phyloP scores from a whole-genome alignment of 257 asterid genomes.

The Nicotiana otophora region DNA sequence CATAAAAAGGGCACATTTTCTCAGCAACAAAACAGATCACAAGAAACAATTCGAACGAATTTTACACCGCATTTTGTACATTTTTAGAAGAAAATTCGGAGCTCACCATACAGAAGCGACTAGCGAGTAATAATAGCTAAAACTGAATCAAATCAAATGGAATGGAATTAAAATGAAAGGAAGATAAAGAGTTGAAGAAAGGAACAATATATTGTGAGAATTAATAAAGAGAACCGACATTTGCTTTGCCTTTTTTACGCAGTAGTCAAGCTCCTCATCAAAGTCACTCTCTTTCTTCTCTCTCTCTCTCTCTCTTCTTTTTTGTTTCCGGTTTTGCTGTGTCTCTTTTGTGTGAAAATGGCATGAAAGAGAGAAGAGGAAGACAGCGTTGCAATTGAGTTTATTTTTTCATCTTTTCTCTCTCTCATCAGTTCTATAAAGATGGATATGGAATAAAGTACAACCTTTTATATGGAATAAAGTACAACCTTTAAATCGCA shows the following conservation, averaged over 20 bases:
- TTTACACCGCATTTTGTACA: background rate
- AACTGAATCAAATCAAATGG: conserved; percentile 13
- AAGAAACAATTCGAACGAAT: too few species aligned
- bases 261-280: conserved; percentile 32
- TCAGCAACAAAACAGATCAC: background rate
- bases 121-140: background rate
- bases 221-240: conserved; percentile 41
- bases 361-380: conserved; percentile 35
- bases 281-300: conserved; percentile 14
- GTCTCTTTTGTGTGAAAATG: conserved; percentile 24
- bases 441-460: background rate
- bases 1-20: too few species aligned
- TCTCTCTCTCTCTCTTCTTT: background rate
- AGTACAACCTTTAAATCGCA: background rate
- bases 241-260: conserved; percentile 21
- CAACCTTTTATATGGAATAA: background rate
- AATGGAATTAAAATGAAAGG: conserved; percentile 11
- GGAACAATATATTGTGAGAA: background rate
- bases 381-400: conserved; percentile 3
- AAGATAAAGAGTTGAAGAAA: conserved; percentile 14
- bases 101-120: background rate
- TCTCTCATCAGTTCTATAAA: conserved; percentile 14
- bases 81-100: background rate
- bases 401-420: conserved; percentile 22
- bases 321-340: background rate